phyloP scores from a whole-genome alignment of 73 alveolate genomes.

The Urostyla sp. region DNA sequence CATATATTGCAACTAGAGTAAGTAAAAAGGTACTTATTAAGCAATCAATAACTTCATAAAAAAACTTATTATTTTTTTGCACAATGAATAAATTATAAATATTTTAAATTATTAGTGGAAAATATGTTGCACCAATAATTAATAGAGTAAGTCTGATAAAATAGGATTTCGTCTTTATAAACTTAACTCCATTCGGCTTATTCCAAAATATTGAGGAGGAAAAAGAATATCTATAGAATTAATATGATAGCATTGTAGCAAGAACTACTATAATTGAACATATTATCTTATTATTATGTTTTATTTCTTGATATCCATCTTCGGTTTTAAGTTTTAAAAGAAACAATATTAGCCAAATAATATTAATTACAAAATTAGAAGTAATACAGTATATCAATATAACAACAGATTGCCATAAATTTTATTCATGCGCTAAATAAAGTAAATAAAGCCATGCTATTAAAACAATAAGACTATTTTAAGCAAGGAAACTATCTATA shows the following conservation, averaged over 20 bases:
- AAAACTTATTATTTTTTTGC: background rate
- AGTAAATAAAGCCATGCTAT: background rate
- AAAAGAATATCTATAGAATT: background rate
- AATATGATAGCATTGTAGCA: background rate
- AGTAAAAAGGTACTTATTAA: background rate
- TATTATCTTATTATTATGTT: background rate
- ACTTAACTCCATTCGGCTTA: background rate
- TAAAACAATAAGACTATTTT: background rate
- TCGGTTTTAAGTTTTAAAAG: background rate
- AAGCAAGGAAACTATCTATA: conserved; percentile 3
- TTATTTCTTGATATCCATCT: too few relatives aligned
- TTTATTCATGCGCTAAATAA: background rate
- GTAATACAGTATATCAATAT: background rate
- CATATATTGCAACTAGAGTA: background rate
- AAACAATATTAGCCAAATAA: background rate
- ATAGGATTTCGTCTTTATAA: background rate
- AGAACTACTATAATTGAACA: background rate
- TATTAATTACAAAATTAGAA: background rate
- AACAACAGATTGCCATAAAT: conserved; percentile 26
- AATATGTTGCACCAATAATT: background rate
- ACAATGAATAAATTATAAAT: background rate
- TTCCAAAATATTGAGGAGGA: background rate
- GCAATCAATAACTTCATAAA: conserved; percentile 18
- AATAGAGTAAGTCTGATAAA: background rate
- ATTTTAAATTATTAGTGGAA: conserved; percentile 8